Evolutionary conservation across 176 grass and related monocot genomes (phyloP), one percentile per base, ranked within the genome.

Genomic region (Saccharum officinarum): DNA sequence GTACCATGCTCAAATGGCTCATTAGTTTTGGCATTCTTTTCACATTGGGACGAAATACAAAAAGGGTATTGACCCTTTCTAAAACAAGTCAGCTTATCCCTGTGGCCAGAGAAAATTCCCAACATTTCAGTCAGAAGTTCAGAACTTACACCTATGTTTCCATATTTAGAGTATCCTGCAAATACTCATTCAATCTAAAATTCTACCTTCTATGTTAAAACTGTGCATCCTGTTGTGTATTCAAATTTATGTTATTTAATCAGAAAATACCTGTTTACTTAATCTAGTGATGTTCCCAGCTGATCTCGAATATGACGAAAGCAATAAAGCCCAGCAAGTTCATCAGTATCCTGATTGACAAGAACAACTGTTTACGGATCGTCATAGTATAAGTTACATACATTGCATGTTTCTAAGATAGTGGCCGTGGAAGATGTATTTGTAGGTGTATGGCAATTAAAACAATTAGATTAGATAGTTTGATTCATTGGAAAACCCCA

Each of bases 291-390:
- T 70, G 90, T 78, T 75, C 89, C 86, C 81, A 99, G 83, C 61
- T 92, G 97, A 79, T 99, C 97, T n/a, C 97, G 92, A 72, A 99
- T 89, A 89, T 99, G 85, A 17, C 93, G 91, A 85, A 99, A 99
- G 84, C 97, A 99, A 83, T 99, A 92, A 71, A 99, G 97, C 67
- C 97, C 97, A 70, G 90, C 79, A 82, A 99, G 93, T 71, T 94
- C 97, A 69, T 99, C 93, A 66, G 97, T 96, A 57, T 99, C 97
- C 97, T 99, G 92, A 67, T 86, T 68, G 61, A 89, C 17, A 64
- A 69, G 64, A 77, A 69, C 17, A 89, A 73, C 16, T 62, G 62
- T 45, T 89, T 76, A 73, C 40, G 65, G 15, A 68, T 61, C 30
- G 60, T 73, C 16, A 40, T 46, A 89, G 60, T 11, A 62, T 23